Base-by-base conservation (phyloP, 768 basidiomycete genomes). In the Naganishia antarctica region DNA sequence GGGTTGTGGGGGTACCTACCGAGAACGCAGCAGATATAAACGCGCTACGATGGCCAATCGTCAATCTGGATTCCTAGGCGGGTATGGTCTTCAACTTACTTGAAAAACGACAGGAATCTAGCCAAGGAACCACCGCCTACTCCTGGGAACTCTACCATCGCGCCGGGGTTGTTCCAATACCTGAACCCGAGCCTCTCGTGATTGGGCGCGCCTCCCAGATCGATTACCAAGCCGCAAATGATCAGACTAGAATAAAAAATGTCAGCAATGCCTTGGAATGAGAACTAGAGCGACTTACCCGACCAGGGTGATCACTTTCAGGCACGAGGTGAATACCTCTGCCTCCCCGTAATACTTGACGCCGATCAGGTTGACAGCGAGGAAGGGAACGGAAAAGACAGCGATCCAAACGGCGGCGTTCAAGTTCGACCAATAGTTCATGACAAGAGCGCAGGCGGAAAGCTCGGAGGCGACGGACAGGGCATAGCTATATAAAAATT, bases 381-480 rank as follows among this genome's bases (percentile, higher is more conserved):
- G 65, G 70, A 79, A 78, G 15, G 81, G 68, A 57, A 75, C 43
- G 34, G 58, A 61, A n/a, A 64, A 63, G 26, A 71, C 61, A 18
- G 62, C 59, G 43, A 78, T 72, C 74, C 76, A 64, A 16, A 70
- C 59, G 23, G 69, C 67, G 12, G 61, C 43, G 46, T 68, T 69
- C 65, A 70, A 41, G 41, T 63, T 59, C 21, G 67, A 66, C 88
- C 88, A 90, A 79, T 85, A 89, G 6, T 83, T 80, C 62, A 90
- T 79, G 11, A 91, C 75, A 57, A 90, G 81, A 15, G 83, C 81
- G 9, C 86, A 84, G 1, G 88, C 88, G 1, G 85, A 84, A 61
- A 91, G 81, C 78, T 89, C 88, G n/a, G 85, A 84, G 9, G 87
- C 87, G 0, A 84, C 80, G 1, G 85, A 81, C 60, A 87, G 84